These are phyloP conservation scores for Aspergillus sp. DNA, from an alignment of 2,329 filamentous ascomycete species.

Conservation along the genomic window DNA sequence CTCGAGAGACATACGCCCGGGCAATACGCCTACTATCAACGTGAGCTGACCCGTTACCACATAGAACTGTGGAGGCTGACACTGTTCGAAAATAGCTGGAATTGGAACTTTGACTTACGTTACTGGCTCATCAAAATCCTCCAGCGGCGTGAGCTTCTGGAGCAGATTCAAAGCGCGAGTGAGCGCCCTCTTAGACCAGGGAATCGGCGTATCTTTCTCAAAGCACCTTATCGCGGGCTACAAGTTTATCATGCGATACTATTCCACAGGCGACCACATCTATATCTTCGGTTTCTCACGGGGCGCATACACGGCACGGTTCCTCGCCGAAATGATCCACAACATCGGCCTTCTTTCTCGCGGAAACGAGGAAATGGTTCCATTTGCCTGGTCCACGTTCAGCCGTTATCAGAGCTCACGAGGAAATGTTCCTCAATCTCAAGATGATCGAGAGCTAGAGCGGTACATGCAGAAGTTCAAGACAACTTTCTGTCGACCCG, in stretches of 20 bases:
- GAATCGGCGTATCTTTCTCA: constrained; percentile 7
- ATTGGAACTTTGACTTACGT: constrained; percentile 12
- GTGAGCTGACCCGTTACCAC: not conserved
- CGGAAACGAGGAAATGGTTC: constrained; percentile 56
- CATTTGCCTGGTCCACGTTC: constrained; percentile 45
- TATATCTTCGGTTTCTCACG: constrained; percentile 16
- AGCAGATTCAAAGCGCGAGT: constrained; percentile 1
- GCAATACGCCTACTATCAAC: constrained; percentile 11
- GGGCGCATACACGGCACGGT: constrained; percentile 14
- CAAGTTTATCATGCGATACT: constrained; percentile 11
- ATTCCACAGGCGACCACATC: constrained; percentile 12
- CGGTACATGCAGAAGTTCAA: constrained; percentile 46
- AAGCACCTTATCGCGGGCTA: constrained; percentile 5
- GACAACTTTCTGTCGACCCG: constrained; percentile 49
- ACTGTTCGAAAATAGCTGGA: not conserved
- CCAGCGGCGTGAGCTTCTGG: constrained; percentile 4
- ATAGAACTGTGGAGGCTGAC: not conserved
- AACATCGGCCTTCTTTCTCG: constrained; percentile 44
- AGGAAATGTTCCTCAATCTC: constrained; percentile 23
- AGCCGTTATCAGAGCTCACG: constrained; percentile 33
- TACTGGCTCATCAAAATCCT: not conserved
- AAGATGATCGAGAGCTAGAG: constrained; percentile 18
- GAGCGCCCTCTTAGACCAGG: constrained; percentile 6
- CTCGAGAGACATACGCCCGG: constrained; percentile 4
- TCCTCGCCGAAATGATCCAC: constrained; percentile 13